Evolutionary conservation across 495 filamentous ascomycete species (phyloP).

Genomic region (Thermochaetoides thermophila): DNA sequence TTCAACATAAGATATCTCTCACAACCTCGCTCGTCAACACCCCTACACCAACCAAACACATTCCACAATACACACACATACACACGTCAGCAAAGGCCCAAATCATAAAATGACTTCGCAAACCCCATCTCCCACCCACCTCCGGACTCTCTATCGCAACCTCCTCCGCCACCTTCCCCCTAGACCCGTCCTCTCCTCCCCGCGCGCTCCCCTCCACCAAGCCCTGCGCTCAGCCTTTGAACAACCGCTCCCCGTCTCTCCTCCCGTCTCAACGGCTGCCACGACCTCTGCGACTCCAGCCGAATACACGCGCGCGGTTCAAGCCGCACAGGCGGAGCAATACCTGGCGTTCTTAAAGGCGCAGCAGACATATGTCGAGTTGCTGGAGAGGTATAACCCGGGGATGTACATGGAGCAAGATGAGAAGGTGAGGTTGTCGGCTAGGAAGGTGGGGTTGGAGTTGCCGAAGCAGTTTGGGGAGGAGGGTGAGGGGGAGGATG

Average conservation of each 20-base stretch:
- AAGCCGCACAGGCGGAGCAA: slow-evolving; percentile 52
- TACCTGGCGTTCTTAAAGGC: slow-evolving; percentile 64
- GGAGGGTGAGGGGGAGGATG: slow-evolving; percentile 4
- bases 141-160: slow-evolving; percentile 73
- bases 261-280: neutral
- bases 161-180: slow-evolving; percentile 85
- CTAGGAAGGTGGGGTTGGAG: slow-evolving; percentile 77
- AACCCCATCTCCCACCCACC: slow-evolving; percentile 23
- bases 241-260: neutral
- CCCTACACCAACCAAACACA: neutral
- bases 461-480: slow-evolving; percentile 44
- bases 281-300: neutral
- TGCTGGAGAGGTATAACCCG: slow-evolving; percentile 87
- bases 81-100: too few relatives aligned
- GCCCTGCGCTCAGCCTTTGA: slow-evolving; percentile 40
- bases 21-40: too few relatives aligned
- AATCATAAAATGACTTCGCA: too few relatives aligned
- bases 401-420: slow-evolving; percentile 74
- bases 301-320: neutral
- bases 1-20: too few relatives aligned
- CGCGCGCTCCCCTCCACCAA: slow-evolving; percentile 43
- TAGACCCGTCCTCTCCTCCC: slow-evolving; percentile 36
- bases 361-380: slow-evolving; percentile 62
- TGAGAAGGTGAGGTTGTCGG: slow-evolving; percentile 68
- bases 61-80: too few relatives aligned